Base-by-base conservation (phyloP, 495 filamentous ascomycete species). In the Tuber umbilicatum region DNA sequence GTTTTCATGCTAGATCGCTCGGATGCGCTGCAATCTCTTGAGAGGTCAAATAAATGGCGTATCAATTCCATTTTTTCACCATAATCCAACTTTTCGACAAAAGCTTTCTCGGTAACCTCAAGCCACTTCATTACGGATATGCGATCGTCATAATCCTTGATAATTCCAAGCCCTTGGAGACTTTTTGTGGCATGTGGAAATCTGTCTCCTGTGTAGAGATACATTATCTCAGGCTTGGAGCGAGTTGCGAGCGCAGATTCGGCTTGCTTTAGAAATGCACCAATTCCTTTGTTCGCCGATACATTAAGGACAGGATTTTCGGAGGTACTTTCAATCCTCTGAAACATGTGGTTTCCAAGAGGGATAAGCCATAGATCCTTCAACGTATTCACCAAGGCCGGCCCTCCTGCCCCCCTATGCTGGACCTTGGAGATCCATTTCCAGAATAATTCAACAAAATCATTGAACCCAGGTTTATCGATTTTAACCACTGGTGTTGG, bases 361-460 rank as follows among this genome's bases (percentile, higher is more conserved):
- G 83, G 83, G 40, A 84, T 68, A 14, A 84, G 74, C 83, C 83
- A 84, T 35, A 84, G 40, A n/a, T 50, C 73, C 35, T 73, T 50
- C 37, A 81, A 64, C 14, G 60, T 27, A 14, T 64, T 64, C 14
- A 35, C 55, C 55, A 35, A 35, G 31, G 55, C 19, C 17, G 27
- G 35, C 14, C 2, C 27, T 35, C 55, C 14, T 14, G 3, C 27
- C 14, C 55, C 27, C 55, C 5, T 64, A 17, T 5, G 12, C 55
- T 5, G 27, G 2, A 12, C 14, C 9, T 40, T 31, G 14, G 2
- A 38, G 31, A 75, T 69, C 80, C 80, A 81, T 42, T 71, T 39
- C 80, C 80, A 81, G 50, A 81, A 81, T 2, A 5, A 45, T 31
- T 78, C 73, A 16, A 81, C 27, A 27, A 81, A 78, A 5, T 38